A percentile compares a stretch with the other conserved stretches of the same genome.
phyloP scores from a whole-genome alignment of 2,329 filamentous ascomycete genomes.

The Pleurostoma richardsiae region DNA sequence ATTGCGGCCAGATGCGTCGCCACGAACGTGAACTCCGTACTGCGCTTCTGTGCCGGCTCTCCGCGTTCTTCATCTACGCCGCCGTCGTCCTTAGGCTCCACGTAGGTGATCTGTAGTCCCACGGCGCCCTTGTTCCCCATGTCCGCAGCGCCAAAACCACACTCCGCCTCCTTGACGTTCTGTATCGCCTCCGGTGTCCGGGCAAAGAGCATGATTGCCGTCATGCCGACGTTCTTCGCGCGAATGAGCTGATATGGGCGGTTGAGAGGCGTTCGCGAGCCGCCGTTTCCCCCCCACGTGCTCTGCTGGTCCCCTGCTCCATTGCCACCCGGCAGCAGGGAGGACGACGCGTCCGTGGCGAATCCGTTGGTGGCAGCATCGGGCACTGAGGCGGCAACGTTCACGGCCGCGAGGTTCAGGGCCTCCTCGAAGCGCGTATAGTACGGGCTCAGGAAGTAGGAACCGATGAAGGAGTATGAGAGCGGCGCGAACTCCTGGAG shows the following conservation, averaged over 20 bases:
- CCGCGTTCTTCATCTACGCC: slow-evolving; percentile 27
- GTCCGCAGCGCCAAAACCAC: slow-evolving; percentile 77
- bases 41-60: slow-evolving; percentile 20
- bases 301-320: not conserved
- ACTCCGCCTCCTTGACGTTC: slow-evolving; percentile 70
- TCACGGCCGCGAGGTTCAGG: slow-evolving; percentile 61
- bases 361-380: not conserved
- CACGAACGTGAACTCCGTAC: slow-evolving; percentile 74
- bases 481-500: slow-evolving; percentile 90
- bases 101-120: slow-evolving; percentile 66
- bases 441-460: slow-evolving; percentile 72
- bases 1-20: slow-evolving; percentile 84
- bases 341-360: not conserved
- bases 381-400: slow-evolving; percentile 15
- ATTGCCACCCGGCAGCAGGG: not conserved
- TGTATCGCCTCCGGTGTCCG: slow-evolving; percentile 56
- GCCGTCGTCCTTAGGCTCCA: slow-evolving; percentile 19
- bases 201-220: slow-evolving; percentile 80
- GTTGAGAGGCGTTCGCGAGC: not conserved
- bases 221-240: slow-evolving; percentile 79
- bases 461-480: slow-evolving; percentile 78
- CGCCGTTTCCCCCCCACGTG: not conserved
- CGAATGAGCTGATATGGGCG: slow-evolving; percentile 64
- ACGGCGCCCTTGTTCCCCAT: slow-evolving; percentile 97
- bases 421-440: slow-evolving; percentile 66